These are phyloP conservation scores for Omphalotus olearius DNA, from an alignment of 1,284 basidiomycete genomes.

Conservation along the genomic window DNA sequence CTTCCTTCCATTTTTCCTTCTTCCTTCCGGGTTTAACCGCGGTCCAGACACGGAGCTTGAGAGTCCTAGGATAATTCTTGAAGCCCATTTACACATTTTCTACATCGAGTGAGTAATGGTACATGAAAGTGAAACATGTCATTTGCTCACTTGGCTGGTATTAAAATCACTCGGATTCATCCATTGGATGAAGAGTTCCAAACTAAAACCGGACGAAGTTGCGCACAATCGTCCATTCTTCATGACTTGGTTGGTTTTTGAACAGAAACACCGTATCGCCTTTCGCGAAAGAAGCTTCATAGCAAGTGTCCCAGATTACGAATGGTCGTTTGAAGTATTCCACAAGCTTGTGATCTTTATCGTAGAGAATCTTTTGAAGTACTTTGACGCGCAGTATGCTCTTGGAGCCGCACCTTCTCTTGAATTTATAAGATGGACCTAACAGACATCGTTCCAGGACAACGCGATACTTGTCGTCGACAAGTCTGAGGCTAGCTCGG, in stretches of 20 bases:
- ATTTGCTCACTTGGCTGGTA: slow-evolving; percentile 26
- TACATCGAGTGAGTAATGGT: slow-evolving; percentile 14
- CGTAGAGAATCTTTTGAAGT: slow-evolving; percentile 18
- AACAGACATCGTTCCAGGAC: slow-evolving; percentile 4
- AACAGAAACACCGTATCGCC: slow-evolving; percentile 34
- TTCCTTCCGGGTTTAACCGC: slow-evolving; percentile 18
- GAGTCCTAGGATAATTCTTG: slow-evolving; percentile 32
- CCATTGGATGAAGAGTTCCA: slow-evolving; percentile 29
- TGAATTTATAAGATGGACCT: slow-evolving; percentile 8
- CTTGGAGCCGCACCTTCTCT: slow-evolving; percentile 37
- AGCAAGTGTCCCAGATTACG: slow-evolving; percentile 30
- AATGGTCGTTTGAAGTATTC: slow-evolving; percentile 30
- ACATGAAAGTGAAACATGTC: neutral
- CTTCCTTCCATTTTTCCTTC: too few species aligned
- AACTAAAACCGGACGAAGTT: slow-evolving; percentile 8
- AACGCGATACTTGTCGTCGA: neutral
- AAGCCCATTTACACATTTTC: slow-evolving; percentile 37
- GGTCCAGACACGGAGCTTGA: slow-evolving; percentile 38
- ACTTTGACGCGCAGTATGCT: slow-evolving; percentile 32
- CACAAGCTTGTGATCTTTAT: slow-evolving; percentile 14
- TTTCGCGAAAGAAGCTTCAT: slow-evolving; percentile 34
- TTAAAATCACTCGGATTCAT: slow-evolving; percentile 31
- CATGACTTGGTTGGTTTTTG: slow-evolving; percentile 29
- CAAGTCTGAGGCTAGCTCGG: neutral
- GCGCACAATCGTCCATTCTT: slow-evolving; percentile 5